Evolutionary conservation across 1,139 yeast genomes (phyloP), one percentile per base, ranked within the genome.

Genomic region (Yamadazyma conglobata): DNA sequence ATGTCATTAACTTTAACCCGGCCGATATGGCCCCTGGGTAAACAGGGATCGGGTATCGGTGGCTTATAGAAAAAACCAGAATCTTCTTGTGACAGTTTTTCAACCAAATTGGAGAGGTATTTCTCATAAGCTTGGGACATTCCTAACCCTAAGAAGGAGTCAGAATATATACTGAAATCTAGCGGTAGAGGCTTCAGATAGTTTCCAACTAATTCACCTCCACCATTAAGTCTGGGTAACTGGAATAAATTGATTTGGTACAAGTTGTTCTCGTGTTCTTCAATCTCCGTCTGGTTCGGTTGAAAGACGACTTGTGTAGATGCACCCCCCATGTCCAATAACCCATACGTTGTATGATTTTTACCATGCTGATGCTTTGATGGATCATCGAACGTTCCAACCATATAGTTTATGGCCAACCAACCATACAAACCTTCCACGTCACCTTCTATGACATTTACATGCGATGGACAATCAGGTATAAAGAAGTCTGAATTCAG

Each of bases 311-410:
- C 76, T 50, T 86, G 95, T 1, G 94, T 80, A 2, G 91, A 81
- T 0, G 93, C 93, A 0, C 95, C 95, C 4, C 95, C 95, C 88
- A 86, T 80, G 43, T 85, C 94, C 38, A 86, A 54, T 21, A 85
- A 64, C 2, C 95, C 95, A 45, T 75, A 82, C 0, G 93, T 77
- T 15, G 71, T 60, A 39, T 74, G 79, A 33, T 64, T 61, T 32
- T 69, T 65, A 2, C 77, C 77, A 42, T 72, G 77, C 24, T 64
- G 57, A 39, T 73, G 78, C n/a, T 44, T 34, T 5, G 48, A 52
- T 0, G 80, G 78, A 19, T 51, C 36, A 37, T 77, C 79, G 27
- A 81, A 63, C 0, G 78, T 60, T 2, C 81, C 83, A 22, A 78
- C 68, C 42, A 84, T 58, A 42, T 83, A 81, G 47, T 86, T 86